Evolutionary conservation across 2,329 filamentous ascomycete species (phyloP).

Genomic region (Domatiomyces catenatus): DNA sequence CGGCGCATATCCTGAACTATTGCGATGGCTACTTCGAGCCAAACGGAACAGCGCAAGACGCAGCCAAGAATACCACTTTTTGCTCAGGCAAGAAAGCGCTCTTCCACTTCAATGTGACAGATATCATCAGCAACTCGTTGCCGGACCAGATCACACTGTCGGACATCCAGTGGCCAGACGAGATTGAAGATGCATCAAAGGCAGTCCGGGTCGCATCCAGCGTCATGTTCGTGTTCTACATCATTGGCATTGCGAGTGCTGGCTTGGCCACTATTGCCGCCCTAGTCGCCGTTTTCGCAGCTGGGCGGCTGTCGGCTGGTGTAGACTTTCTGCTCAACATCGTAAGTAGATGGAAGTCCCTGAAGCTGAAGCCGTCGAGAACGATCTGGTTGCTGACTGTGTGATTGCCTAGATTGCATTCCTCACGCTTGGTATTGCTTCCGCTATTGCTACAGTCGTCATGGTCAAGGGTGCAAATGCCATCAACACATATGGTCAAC

Average conservation of each 20-base stretch:
- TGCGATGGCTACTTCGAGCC: slow-evolving; percentile 34
- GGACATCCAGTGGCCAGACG: slow-evolving; percentile 41
- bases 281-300: slow-evolving; percentile 30
- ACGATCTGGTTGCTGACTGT: not conserved
- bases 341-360: slow-evolving; percentile 19
- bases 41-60: slow-evolving; percentile 22
- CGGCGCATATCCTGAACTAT: slow-evolving; percentile 44
- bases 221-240: slow-evolving; percentile 44
- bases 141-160: slow-evolving; percentile 34
- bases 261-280: slow-evolving; percentile 36
- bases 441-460: slow-evolving; percentile 55
- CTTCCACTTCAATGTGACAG: slow-evolving; percentile 42
- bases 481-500: slow-evolving; percentile 39
- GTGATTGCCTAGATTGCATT: slow-evolving; percentile 32
- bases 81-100: slow-evolving; percentile 40
- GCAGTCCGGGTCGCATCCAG: slow-evolving; percentile 35
- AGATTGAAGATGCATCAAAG: slow-evolving; percentile 39
- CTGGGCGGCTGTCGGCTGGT: slow-evolving; percentile 32
- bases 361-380: too few species aligned
- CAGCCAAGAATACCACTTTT: slow-evolving; percentile 36
- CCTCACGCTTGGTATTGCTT: slow-evolving; percentile 51
- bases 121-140: slow-evolving; percentile 35
- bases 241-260: slow-evolving; percentile 39
- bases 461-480: slow-evolving; percentile 37
- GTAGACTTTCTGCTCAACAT: slow-evolving; percentile 36